Base-by-base conservation (phyloP, 176 grass and related monocot genomes). In the Bolboschoenus planiculmis region DNA sequence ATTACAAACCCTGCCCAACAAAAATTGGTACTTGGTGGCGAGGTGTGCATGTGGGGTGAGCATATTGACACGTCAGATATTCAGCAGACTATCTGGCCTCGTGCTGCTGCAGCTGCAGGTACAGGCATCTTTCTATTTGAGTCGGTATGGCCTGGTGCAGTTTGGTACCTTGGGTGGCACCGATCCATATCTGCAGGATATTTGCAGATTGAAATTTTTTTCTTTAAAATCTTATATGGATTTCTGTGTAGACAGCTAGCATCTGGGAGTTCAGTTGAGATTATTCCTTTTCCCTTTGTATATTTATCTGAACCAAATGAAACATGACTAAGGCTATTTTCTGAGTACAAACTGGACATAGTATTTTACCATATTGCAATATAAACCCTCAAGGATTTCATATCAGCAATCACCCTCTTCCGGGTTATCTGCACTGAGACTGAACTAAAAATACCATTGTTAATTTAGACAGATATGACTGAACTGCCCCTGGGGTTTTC, bases 51-150 rank as follows among this genome's bases (percentile, higher is more conserved):
- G 88, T 97, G 94, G 94, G 94, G 75, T 37, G 94, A 97, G 70
- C 91, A 90, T 21, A 97, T 97, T 24, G 94, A 94, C 86, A 84
- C 90, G 10, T 97, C 94, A 2, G 91, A 97, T 86, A 94, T 97
- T 76, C 84, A 97, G 77, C 94, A 92, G 83, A 97, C 94, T 44
- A 97, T 97, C 82, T 97, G 94, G 94, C 94, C 94, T 40, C 90
- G 94, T 60, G 94, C 94, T 47, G 91, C 94, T 23, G 94, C 94
- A 73, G 94, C 94, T 80, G 94, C 94, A 94, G 94, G 94, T 97
- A 90, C 83, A 59, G 48, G 63, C 63, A 81, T 61, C 7, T 90
- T 24, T 65, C 39, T 10, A 34, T 51, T 87, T 78, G 0, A 72
- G 18, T 43, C 1, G 8, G 67, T 43, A 24, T 44, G 34, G 37